These are phyloP conservation scores for Thraustochytrium striatum DNA, from an alignment of 352 stramenopile genomes.

Conservation along the genomic window DNA sequence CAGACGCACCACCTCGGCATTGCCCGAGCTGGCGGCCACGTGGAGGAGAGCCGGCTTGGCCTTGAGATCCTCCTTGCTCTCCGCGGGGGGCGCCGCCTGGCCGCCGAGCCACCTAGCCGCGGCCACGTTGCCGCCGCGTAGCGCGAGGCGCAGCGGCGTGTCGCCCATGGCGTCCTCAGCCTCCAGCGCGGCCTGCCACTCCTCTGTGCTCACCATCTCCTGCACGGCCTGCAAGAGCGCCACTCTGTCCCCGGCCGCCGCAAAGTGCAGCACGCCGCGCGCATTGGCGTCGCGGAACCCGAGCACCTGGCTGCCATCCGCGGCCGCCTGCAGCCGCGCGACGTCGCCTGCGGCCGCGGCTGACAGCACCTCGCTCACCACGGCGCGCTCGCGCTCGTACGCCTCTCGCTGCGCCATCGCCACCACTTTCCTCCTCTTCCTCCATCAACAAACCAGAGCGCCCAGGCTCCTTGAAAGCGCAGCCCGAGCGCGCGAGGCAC, in stretches of 20 bases:
- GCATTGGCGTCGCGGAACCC: conserved; percentile 38
- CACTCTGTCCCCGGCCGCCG: background rate
- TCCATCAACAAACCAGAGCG: too few relatives aligned
- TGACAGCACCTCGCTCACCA: conserved; percentile 4
- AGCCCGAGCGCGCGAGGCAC: background rate
- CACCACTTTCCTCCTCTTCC: background rate
- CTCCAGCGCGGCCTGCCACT: background rate
- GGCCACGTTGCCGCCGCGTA: conserved; percentile 1
- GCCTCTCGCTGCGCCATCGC: conserved; percentile 2
- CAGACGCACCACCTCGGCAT: conserved; percentile 28
- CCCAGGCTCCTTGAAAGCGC: too few relatives aligned
- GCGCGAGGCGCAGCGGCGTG: background rate
- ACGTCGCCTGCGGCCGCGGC: background rate
- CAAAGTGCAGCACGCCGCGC: conserved; percentile 20
- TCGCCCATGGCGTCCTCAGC: conserved; percentile 7
- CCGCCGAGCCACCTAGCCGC: background rate
- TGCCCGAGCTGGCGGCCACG: conserved; percentile 31
- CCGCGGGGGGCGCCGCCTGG: background rate
- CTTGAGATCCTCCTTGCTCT: conserved; percentile 38
- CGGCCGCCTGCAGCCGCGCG: background rate
- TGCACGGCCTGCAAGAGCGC: conserved; percentile 1
- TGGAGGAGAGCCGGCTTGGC: conserved; percentile 24
- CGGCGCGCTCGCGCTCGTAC: conserved; percentile 21
- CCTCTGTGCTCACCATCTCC: background rate
- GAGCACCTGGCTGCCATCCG: background rate